phyloP scores from a whole-genome alignment of 371 early-diverging fungal species.

The Rhizopus stolonifer region DNA sequence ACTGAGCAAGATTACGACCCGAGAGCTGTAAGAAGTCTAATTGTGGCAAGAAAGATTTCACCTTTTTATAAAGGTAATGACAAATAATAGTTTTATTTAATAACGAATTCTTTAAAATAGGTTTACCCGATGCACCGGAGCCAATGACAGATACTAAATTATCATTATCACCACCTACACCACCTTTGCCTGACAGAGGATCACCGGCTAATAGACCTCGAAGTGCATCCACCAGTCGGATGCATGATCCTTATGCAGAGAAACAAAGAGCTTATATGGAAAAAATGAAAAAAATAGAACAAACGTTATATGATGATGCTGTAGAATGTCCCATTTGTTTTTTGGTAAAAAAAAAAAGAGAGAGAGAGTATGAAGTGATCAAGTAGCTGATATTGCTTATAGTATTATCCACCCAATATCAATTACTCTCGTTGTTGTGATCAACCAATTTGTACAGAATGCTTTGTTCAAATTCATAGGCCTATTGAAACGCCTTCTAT shows the following conservation, averaged over 20 bases:
- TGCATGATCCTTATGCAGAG: conserved; percentile 19
- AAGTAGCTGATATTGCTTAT: neutral
- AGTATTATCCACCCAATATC: conserved; percentile 90
- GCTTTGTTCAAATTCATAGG: conserved; percentile 91
- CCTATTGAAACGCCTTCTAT: conserved; percentile 53
- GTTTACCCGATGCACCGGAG: conserved; percentile 43
- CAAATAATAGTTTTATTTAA: neutral
- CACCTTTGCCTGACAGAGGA: conserved; percentile 4
- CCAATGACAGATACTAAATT: conserved; percentile 22
- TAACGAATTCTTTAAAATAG: conserved; percentile 5
- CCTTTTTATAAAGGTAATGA: conserved; percentile 86
- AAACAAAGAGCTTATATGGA: conserved; percentile 34
- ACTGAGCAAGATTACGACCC: conserved; percentile 79
- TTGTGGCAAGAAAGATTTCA: conserved; percentile 72
- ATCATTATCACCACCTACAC: conserved; percentile 16
- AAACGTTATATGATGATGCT: conserved; percentile 59
- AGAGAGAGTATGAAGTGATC: neutral
- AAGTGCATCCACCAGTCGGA: conserved; percentile 32
- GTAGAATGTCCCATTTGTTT: conserved; percentile 95
- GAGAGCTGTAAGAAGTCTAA: conserved; percentile 72
- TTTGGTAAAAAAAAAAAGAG: conserved; percentile 53
- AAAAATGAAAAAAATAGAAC: conserved; percentile 37
- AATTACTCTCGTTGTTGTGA: conserved; percentile 94
- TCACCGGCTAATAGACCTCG: conserved; percentile 24
- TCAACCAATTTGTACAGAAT: conserved; percentile 94